Percentiles rank a stretch among this genome's conserved stretches.
phyloP scores from a whole-genome alignment of 129 eudicot species.

The Flaveria sonorensis region DNA sequence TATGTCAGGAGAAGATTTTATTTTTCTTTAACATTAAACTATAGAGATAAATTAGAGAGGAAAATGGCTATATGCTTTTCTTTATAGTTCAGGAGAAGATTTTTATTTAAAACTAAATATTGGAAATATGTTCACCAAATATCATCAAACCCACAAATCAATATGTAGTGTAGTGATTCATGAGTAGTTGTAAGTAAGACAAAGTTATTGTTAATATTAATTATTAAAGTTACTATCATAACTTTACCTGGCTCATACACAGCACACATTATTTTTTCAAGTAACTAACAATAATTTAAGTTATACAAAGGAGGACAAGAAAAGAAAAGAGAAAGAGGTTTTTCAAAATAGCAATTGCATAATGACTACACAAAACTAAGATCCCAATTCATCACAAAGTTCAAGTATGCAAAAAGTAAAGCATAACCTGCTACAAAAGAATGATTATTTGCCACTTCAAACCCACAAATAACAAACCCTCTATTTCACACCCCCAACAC shows the following conservation, averaged over 20 bases:
- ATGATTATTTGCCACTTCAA: background rate
- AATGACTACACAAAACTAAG: background rate
- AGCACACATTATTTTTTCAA: conserved; percentile 9
- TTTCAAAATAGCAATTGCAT: background rate
- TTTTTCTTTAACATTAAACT: too few species aligned
- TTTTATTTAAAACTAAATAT: too few species aligned
- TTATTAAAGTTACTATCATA: background rate
- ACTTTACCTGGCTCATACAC: conserved; percentile 2
- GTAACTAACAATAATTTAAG: background rate
- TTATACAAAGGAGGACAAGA: conserved; percentile 8
- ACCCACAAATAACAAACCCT: background rate
- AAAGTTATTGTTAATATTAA: background rate
- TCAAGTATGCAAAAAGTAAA: conserved; percentile 7
- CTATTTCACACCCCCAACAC: conserved; percentile 13
- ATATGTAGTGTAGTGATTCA: background rate
- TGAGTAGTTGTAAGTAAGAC: background rate
- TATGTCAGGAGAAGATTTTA: too few species aligned
- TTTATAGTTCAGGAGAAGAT: too few species aligned
- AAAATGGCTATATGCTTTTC: too few species aligned
- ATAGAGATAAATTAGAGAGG: too few species aligned
- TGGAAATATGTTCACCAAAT: too few species aligned
- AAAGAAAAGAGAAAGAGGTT: background rate
- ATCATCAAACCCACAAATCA: too few species aligned
- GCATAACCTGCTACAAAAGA: conserved; percentile 16
- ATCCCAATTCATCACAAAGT: background rate